A percentile compares a stretch with the other conserved stretches of the same genome.
Evolutionary conservation across 305 asterid species (phyloP).

Genomic region (Solanum hybrid): DNA sequence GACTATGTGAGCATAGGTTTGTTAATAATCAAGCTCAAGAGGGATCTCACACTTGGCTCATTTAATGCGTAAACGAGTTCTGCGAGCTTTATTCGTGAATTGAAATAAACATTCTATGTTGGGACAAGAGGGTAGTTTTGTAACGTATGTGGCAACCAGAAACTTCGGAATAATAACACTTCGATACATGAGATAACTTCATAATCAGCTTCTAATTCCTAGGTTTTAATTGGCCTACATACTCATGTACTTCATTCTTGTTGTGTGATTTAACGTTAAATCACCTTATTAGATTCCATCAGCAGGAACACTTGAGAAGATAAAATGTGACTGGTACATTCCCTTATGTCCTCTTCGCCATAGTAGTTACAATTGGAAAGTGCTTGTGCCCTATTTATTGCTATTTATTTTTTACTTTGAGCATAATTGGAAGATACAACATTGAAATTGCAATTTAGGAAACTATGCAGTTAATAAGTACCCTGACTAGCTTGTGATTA

Average conservation of each 20-base stretch:
- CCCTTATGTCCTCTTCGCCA: neutral
- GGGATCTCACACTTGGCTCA: neutral
- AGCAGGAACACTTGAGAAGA: neutral
- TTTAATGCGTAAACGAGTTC: neutral
- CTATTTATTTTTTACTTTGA: neutral
- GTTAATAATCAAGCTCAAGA: neutral
- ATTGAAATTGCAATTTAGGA: neutral
- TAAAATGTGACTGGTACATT: neutral
- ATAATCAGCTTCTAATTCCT: neutral
- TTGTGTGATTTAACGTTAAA: neutral
- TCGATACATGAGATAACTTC: neutral
- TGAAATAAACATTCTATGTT: neutral
- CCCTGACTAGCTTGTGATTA: neutral
- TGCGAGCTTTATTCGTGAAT: neutral
- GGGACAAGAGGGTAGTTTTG: neutral
- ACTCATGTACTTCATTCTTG: neutral
- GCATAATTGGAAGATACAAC: neutral
- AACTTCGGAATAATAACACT: neutral
- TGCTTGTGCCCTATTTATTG: neutral
- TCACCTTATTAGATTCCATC: neutral
- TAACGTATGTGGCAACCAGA: neutral
- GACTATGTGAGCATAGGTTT: neutral
- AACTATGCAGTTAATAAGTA: neutral
- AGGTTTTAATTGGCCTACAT: neutral
- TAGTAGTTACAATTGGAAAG: neutral